Evolutionary conservation across 2,329 filamentous ascomycete species (phyloP), one percentile per base, ranked within the genome.

Genomic region (Polytolypa hystricis): DNA sequence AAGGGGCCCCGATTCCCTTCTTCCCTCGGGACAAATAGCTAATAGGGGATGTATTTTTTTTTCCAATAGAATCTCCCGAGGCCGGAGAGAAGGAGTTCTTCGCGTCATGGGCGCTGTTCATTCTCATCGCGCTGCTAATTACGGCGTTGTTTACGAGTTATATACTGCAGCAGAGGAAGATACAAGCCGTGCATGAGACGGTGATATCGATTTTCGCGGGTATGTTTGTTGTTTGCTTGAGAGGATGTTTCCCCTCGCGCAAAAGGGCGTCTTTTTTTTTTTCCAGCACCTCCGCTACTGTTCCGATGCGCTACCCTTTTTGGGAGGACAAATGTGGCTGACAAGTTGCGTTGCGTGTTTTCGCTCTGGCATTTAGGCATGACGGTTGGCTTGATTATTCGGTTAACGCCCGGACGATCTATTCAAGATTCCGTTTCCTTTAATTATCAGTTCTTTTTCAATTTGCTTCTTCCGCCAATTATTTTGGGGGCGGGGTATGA

Each of bases 391-490:
- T 69, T 98, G 50, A 74, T 93, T 41, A 77, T 98, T 40, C 77
- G 91, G 53, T 67, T 95, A 44, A 84, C 78, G 29, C 79, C 81
- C 35, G 80, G 81, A 47, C 80, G 84, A 44, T 84, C 81, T 44
- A 86, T 98, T 51, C 81, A 87, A 58, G 83, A 84, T 56, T 79
- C 84, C 46, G 86, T 98, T 54, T 93, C 81, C 61, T 98, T 98
- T 69, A 83, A 96, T 66, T 95, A 95, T 59, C 87, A 96, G 57
- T 94, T 96, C 69, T 98, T 98, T 71, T 98, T 98, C 71, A 98
- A 98, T 61, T 75, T 98, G 30, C 76, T 98, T 9, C 81, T 98
- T n/a, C 91, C 91, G 25, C 91, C 91, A 39, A 98, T 98, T 56
- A 98, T 98, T 57, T 73, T 98, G 18, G 89, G 87, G 11, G 95